These are phyloP conservation scores for Globisporangium cystogenes DNA, from an alignment of 352 stramenopile genomes.

Conservation along the genomic window DNA sequence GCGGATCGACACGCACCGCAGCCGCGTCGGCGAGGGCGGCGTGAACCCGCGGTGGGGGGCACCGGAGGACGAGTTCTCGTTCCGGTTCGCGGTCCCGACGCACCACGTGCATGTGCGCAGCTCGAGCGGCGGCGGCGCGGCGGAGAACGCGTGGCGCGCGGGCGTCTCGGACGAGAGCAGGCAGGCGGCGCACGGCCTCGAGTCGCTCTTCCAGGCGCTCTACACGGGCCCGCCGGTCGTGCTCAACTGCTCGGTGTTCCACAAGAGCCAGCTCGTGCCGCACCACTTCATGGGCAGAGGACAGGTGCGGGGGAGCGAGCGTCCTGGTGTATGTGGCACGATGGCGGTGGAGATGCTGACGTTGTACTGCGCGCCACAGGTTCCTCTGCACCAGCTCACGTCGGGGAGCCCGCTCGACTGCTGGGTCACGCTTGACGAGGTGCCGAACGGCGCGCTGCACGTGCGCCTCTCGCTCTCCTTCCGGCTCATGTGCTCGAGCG, in stretches of 20 bases:
- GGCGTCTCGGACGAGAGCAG: conserved; percentile 22
- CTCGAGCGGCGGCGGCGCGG: neutral
- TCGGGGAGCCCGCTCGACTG: conserved; percentile 57
- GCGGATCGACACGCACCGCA: conserved; percentile 73
- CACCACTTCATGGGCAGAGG: conserved; percentile 73
- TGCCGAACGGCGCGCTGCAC: conserved; percentile 45
- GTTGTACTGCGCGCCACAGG: conserved; percentile 16
- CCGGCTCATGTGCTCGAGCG: conserved; percentile 73
- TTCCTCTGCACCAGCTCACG: conserved; percentile 45
- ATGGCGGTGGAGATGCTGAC: neutral
- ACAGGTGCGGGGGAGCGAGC: conserved; percentile 25
- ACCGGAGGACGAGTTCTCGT: conserved; percentile 52
- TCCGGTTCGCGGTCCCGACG: conserved; percentile 74
- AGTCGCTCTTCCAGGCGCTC: conserved; percentile 54
- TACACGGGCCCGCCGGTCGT: conserved; percentile 57
- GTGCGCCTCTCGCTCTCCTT: conserved; percentile 65
- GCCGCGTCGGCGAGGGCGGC: conserved; percentile 38
- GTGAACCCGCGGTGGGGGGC: conserved; percentile 51
- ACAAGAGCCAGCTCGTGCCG: conserved; percentile 76
- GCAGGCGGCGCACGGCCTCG: conserved; percentile 32
- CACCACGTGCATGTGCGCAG: conserved; percentile 42
- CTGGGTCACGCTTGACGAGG: conserved; percentile 65
- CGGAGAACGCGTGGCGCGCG: conserved; percentile 39
- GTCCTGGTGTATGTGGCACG: neutral
- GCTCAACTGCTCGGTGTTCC: conserved; percentile 58